Base-by-base conservation (phyloP, 345 rosid genomes). In the thale cress (Arabidopsis thaliana) region DNA sequence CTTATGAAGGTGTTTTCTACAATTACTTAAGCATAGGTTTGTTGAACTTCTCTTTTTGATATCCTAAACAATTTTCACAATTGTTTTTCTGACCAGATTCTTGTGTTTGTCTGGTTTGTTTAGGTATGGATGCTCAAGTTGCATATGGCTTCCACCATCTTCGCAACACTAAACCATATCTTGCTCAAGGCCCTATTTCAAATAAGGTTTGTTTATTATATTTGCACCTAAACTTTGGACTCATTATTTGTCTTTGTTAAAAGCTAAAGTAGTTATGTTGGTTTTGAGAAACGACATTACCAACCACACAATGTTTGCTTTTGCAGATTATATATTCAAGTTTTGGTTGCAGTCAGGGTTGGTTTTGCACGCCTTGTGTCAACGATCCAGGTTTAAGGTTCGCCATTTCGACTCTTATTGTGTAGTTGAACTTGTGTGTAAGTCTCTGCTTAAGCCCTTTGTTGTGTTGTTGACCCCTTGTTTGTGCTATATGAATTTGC, bases 121-220 rank as follows among this genome's bases (percentile, higher is more conserved):
- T 75, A 92, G 99, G 99, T 79, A 96, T 96, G 99, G 99, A 96
- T 79, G 99, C 99, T 78, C 95, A 91, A 83, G 93, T 96, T 72
- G 99, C 98, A 30, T 91, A 91, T 69, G 96, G 96, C 57, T 96
- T 96, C 83, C 99, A 96, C 69, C 90, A 89, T 84, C 81, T 96
- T 67, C 99, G 99, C 13, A 89, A 91, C 79, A 90, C 88, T 52
- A 96, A 91, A 73, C 98, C 99, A 65, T 86, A 86, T 79, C 98
- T 96, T 85, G 98, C 99, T 12, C 91, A 85, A 77, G 98, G 99
- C 56, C 99, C 99, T 58, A 83, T 96, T 68, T 36, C 98, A 52
- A 96, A 96, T 83, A 96, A 96, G 99, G 99, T 96, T 57, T 66
- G 75, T 53, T 6, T 11, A 50, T 50, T 46, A 30, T 16, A 55